Evolutionary conservation across 2,329 filamentous ascomycete genomes (phyloP), one percentile per base, ranked within the genome.

Genomic region (Teratosphaeria pseudoeucalypti): DNA sequence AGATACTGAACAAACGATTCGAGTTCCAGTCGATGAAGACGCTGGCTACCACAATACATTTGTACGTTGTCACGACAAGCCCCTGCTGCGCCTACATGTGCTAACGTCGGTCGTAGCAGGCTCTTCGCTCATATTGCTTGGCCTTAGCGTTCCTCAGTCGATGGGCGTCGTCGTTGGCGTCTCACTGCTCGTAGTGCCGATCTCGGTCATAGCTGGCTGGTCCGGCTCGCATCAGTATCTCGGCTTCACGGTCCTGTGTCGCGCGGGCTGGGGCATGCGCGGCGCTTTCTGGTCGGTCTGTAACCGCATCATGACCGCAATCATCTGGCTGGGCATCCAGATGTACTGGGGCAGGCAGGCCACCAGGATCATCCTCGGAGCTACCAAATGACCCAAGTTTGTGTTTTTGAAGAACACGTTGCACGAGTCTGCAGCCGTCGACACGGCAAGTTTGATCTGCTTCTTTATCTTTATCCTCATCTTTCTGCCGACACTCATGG

Each of bases 161-260:
- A 73, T 73, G 63, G 71, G 63, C 6, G 61, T 65, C 23, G 67
- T 72, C 57, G 71, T 72, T 11, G 72, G 71, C 7, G 67, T 70
- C 3, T 70, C 71, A 1, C 56, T 73, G n/a, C 70, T 73, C 3
- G 68, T 68, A 9, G 69, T 68, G 0, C 60, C 72, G 29, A 66
- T 73, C 71, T 43, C 71, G 4, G 69, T 74, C 27, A 59, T 72
- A 2, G 71, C 71, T 6, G 71, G 71, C 10, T 73, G 72, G 71
- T 68, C 72, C 14, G 72, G 71, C 4, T 68, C 65, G 14, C 70
- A 73, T 60, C 65, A 71, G 26, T 66, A 73, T 58, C 59, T 72
- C 7, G 72, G 72, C 1, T 73, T 73, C 60, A 73, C 71, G 1
- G 70, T 74, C 16, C 65, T 73, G 26, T 66, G 57, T 32, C 58